These are phyloP conservation scores for Aspergillus indologenus DNA, from an alignment of 495 filamentous ascomycete genomes.

Conservation along the genomic window DNA sequence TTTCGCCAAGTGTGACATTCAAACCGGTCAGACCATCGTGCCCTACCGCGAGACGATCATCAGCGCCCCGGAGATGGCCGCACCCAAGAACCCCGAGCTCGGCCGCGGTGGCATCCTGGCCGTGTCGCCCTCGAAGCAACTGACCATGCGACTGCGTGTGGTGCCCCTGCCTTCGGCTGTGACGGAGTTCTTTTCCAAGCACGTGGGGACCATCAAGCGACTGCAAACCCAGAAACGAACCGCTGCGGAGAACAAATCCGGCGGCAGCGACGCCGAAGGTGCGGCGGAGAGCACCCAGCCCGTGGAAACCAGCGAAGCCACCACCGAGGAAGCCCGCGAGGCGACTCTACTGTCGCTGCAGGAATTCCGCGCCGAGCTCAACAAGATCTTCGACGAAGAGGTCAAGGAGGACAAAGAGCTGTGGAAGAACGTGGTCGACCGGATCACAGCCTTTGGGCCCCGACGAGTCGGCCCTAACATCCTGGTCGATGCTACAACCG, in stretches of 20 bases:
- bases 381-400: constrained; percentile 58
- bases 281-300: constrained; percentile 26
- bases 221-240: constrained; percentile 67
- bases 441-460: constrained; percentile 87
- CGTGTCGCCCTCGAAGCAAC: constrained; percentile 77
- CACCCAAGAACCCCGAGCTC: constrained; percentile 78
- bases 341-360: constrained; percentile 58
- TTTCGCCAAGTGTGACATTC: constrained; percentile 93
- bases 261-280: constrained; percentile 33
- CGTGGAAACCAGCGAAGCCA: constrained; percentile 32
- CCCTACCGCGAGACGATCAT: constrained; percentile 94
- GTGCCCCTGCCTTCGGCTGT: constrained; percentile 73
- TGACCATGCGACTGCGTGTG: constrained; percentile 75
- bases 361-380: constrained; percentile 74
- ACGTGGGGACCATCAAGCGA: constrained; percentile 71
- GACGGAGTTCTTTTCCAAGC: constrained; percentile 81
- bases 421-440: constrained; percentile 75
- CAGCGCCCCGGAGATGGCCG: constrained; percentile 81
- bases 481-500: constrained; percentile 77
- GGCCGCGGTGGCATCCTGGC: constrained; percentile 78
- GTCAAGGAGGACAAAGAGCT: constrained; percentile 62
- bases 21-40: constrained; percentile 89
- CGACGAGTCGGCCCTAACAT: constrained; percentile 82
- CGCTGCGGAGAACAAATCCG: constrained; percentile 37
- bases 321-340: constrained; percentile 48